These are phyloP conservation scores for Diversispora epigaea DNA, from an alignment of 192 early-diverging fungal species.

Conservation along the genomic window DNA sequence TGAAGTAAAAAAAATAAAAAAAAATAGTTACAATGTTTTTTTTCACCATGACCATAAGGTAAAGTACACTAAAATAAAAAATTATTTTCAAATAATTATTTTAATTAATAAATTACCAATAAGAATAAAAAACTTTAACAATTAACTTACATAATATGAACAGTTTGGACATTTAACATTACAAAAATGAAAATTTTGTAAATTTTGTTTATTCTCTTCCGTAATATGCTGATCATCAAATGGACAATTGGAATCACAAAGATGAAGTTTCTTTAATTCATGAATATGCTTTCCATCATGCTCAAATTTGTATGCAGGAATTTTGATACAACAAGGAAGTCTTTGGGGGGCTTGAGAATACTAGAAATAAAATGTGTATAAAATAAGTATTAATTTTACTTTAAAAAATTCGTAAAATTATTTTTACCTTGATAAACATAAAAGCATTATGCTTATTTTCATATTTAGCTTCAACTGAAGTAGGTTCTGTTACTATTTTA, in stretches of 20 bases:
- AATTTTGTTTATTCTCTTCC: not conserved
- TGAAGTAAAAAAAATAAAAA: not conserved
- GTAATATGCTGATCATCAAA: not conserved
- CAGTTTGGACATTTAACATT: not conserved
- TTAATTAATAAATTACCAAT: not conserved
- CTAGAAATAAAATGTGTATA: not conserved
- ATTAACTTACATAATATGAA: not conserved
- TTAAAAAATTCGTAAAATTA: not conserved
- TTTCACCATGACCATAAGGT: not conserved
- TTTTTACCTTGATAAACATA: not conserved
- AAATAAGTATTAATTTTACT: not conserved
- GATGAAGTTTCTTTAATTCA: not conserved
- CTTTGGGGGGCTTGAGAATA: not conserved
- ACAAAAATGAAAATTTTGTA: not conserved
- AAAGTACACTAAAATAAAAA: not conserved
- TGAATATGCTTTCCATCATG: not conserved
- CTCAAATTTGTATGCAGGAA: not conserved
- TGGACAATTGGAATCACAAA: not conserved
- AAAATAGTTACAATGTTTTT: not conserved
- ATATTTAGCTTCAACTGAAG: not conserved
- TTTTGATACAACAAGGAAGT: not conserved
- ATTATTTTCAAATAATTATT: not conserved
- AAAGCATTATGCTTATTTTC: not conserved
- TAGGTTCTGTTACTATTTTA: not conserved
- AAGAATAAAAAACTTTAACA: not conserved